Percentiles rank a stretch among this genome's conserved stretches.
Conservation (phyloP, 257 asterid species). For the Hygrophila difformis region DNA sequence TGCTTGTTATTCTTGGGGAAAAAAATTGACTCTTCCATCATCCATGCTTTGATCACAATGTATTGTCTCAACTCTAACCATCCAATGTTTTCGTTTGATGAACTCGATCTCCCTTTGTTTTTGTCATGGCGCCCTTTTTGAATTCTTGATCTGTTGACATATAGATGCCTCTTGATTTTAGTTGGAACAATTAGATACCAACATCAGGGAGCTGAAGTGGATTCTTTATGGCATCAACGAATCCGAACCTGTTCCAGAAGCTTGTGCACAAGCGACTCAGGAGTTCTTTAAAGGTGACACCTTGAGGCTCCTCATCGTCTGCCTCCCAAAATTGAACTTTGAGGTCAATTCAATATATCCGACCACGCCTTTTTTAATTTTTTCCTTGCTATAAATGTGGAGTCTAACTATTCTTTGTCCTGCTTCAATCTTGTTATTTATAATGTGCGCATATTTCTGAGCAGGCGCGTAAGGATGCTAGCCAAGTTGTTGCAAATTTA, state of each 20-base stretch:
- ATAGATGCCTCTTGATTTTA: conserved; percentile 21
- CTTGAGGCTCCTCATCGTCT: conserved; percentile 51
- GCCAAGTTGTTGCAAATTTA: conserved; percentile 78
- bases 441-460: conserved; percentile 12
- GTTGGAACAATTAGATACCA: conserved; percentile 50
- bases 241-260: conserved; percentile 68
- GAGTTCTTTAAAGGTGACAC: conserved; percentile 62
- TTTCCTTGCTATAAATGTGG: background rate
- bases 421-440: conserved; percentile 5
- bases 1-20: background rate
- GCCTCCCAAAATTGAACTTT: conserved; percentile 65
- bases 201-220: conserved; percentile 51
- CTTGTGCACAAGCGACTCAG: conserved; percentile 63
- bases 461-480: conserved; percentile 89
- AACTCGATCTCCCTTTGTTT: no score
- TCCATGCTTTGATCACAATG: no score
- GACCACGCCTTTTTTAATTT: conserved; percentile 1
- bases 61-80: no score
- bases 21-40: no score
- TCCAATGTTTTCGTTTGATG: no score
- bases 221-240: conserved; percentile 60
- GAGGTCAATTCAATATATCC: no score
- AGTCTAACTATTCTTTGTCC: background rate
- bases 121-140: no score
- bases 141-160: no score